Conservation (phyloP, 495 filamentous ascomycete genomes). For the Penicillium herquei region DNA sequence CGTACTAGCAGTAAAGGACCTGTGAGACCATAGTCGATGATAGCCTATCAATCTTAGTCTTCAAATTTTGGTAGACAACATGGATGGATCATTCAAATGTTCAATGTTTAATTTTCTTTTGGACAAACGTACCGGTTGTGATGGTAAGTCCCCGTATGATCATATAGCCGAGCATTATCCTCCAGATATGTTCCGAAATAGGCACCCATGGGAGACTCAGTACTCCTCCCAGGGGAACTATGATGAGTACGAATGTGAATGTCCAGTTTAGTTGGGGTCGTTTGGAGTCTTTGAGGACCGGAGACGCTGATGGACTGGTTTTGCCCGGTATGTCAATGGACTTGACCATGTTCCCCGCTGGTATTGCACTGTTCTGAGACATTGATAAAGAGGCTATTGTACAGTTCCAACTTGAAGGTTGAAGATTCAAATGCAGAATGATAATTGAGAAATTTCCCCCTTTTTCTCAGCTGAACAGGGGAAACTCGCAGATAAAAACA, state of each 20-base stretch:
- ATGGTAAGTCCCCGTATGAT: constrained; percentile 8
- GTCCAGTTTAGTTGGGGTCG: constrained; percentile 7
- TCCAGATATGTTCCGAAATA: not conserved
- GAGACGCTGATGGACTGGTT: not conserved
- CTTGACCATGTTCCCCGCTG: too few relatives aligned
- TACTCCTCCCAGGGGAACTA: constrained; percentile 6
- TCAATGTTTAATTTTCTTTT: too few relatives aligned
- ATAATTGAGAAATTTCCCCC: too few relatives aligned
- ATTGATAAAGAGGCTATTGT: too few relatives aligned
- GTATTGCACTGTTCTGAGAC: too few relatives aligned
- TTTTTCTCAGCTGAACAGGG: too few relatives aligned
- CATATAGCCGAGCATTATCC: constrained; percentile 3
- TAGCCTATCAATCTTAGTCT: constrained; percentile 50
- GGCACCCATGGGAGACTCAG: constrained; percentile 6
- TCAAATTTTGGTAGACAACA: too few relatives aligned
- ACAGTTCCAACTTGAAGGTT: too few relatives aligned
- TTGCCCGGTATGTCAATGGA: too few relatives aligned
- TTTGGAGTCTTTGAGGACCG: not conserved
- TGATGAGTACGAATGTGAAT: constrained; percentile 5
- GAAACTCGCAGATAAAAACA: too few relatives aligned
- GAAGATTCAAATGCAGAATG: too few relatives aligned
- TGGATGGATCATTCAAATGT: too few relatives aligned
- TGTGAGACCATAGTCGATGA: constrained; percentile 90
- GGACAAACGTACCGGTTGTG: constrained; percentile 7
- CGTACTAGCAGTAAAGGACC: constrained; percentile 76